Evolutionary conservation across 148 eudicot genomes (phyloP), one percentile per base, ranked within the genome.

Genomic region (Diospyros kaki): DNA sequence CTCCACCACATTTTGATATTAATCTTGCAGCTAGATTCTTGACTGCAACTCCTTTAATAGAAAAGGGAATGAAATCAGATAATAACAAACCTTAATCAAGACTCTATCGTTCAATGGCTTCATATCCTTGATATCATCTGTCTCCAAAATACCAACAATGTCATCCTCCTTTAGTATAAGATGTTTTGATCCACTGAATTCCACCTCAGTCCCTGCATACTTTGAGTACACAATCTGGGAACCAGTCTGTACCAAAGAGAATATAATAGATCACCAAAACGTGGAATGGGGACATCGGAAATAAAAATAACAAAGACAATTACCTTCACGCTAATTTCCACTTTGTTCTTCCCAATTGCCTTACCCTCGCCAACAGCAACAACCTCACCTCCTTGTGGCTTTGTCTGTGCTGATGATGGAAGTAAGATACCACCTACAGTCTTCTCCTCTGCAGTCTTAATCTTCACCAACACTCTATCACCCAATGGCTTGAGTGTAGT

Each of bases 281-380:
- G 28, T 11, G 10, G 8, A 41, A 18, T 28, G 15, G 12, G 53
- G 43, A 4, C 6, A 38, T 14, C 13, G 58, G 7, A 9, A 3
- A 17, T 46, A 41, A 42, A 17, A 9, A 71, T 56, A 44, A 6
- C 41, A 10, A 11, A 45, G 68, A 69, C 70, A 70, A 64, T 63
- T 66, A 93, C 98, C 92, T 86, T 77, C 67, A 93, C 81, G 58
- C 86, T 79, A 41, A 93, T 72, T 45, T 85, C 92, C 12, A 93
- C 80, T 77, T 88, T 87, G 61, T 76, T 88, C 78, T 88, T 86
- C 66, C 98, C 98, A 44, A 91, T 70, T 4, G 86, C 77, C 81
- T 84, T 88, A 44, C 98, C 96, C 78, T 93, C 98, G 66, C 98
- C 98, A 74, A 88, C 80, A 74, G 96, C 98, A 39, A 93, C 98